Conservation (phyloP, 2,329 filamentous ascomycete species). For the Botrytis fabae region DNA sequence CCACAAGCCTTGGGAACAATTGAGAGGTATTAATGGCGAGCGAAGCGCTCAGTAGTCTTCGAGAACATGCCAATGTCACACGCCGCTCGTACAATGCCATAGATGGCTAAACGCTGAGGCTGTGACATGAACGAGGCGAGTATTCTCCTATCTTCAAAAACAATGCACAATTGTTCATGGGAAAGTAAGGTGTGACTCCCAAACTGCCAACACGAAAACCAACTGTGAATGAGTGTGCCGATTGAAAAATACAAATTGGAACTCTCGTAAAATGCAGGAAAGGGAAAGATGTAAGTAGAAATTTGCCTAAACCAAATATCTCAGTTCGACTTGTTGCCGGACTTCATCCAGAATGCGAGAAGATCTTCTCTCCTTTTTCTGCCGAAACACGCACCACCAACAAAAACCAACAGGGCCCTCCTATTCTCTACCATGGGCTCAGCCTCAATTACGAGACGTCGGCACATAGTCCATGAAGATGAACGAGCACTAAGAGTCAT, state of each 20-base stretch:
- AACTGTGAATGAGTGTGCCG: not conserved
- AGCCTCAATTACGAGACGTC: not conserved
- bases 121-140: not conserved
- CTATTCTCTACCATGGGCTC: not conserved
- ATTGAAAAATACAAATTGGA: not conserved
- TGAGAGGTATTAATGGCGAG: not conserved
- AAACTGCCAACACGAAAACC: not conserved
- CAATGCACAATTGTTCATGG: not conserved
- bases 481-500: not conserved
- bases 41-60: not conserved
- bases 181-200: not conserved
- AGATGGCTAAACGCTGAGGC: not conserved
- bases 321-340: not conserved
- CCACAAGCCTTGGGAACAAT: not conserved
- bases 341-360: not conserved
- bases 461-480: not conserved
- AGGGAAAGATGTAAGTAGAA: not conserved
- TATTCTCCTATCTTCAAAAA: not conserved
- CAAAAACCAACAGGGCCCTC: slow-evolving; percentile 5
- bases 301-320: not conserved
- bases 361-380: slow-evolving; percentile 10
- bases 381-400: not conserved
- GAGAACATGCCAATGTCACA: not conserved
- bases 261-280: not conserved
- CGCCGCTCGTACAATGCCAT: not conserved